Evolutionary conservation across 306 rosid genomes (phyloP), one percentile per base, ranked within the genome.

Genomic region (Sicyos baderoa): DNA sequence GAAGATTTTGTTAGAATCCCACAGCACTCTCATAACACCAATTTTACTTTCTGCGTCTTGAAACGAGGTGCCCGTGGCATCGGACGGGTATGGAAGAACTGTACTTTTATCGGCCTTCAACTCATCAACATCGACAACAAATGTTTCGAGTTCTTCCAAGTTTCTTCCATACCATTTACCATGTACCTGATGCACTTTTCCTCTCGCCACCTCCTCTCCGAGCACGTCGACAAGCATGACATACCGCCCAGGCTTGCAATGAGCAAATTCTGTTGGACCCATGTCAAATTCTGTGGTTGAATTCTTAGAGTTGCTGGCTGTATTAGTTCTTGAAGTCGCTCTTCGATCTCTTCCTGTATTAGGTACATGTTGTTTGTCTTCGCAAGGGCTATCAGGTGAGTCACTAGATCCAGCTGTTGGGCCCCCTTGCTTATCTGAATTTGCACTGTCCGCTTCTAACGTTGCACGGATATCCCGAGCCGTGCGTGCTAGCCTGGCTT

Each of bases 401-500:
- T 77, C 83, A 29, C 37, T 55, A 53, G 85, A 78, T 67, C 72
- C 86, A 32, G 56, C 78, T 23, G 79, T 73, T 7, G 78, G 76
- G 58, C 72, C 84, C 54, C 76, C 81, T 79, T 71, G 92, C 79
- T 77, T 87, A 74, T 87, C 95, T 35, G 77, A 74, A 63, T 75
- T 72, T 15, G 84, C 72, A 75, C 49, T 54, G 23, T 83, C 97
- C 15, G 47, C 81, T 72, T 83, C 92, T 10, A 70, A 79, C 59
- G 78, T 73, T 32, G 82, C 75, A 21, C 80, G 92, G 69, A 81
- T 83, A 74, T 89, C 95, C 73, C 74, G 87, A 54, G 88, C 95
- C 0, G 94, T 79, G 18, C 94, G 91, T 54, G 97, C 99, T 48
- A 93, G 84, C 87, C 87, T 90, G 22, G 97, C 99, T 75, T 93